Evolutionary conservation across 805 yeast genomes (phyloP), one percentile per base, ranked within the genome.

Genomic region (Suhomyces vadensis): DNA sequence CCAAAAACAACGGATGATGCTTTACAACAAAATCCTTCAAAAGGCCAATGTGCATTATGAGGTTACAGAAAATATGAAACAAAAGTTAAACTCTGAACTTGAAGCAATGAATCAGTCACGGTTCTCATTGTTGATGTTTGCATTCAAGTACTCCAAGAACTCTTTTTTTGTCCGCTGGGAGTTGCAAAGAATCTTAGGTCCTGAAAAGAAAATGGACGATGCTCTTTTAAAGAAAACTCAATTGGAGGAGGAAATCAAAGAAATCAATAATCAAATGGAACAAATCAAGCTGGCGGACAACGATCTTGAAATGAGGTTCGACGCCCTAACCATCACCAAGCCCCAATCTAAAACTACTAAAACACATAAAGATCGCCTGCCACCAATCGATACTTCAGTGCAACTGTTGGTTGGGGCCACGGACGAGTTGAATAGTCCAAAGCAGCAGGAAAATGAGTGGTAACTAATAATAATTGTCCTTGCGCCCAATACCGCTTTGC

Each of bases 111-210:
- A 26, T 16, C 41, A 39, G 36, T 14, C 13, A 7, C 47, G 58
- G 29, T 69, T 64, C 0, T 44, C 57, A 0, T 44, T 40, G 16
- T 47, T 69, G 33, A 58, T 67, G 7, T 64, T 69, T 54, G 73
- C 71, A 0, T 19, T 51, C 20, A 56, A 51, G 29, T 65, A 57
- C 43, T 63, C 69, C 5, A 43, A 45, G 21, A 46, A 46, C 20
- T 43, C 64, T 7, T 46, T 63, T 20, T 57, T 59, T 55, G 54
- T 67, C 5, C 51, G 49, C 27, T 65, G 70, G 69, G 68, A 66
- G 38, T 47, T 69, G 8, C 58, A 56, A 24, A 51, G 44, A 14
- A 19, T 65, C 37, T 27, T 65, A 8, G 71, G 72, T 1, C 53
- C 60, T 6, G 52, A 52, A 43, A 51, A 52, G 29, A 52, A 45